A percentile compares a stretch with the other conserved stretches of the same genome.
phyloP scores from a whole-genome alignment of 208 protist species.

The Wallacemonas sp. region DNA sequence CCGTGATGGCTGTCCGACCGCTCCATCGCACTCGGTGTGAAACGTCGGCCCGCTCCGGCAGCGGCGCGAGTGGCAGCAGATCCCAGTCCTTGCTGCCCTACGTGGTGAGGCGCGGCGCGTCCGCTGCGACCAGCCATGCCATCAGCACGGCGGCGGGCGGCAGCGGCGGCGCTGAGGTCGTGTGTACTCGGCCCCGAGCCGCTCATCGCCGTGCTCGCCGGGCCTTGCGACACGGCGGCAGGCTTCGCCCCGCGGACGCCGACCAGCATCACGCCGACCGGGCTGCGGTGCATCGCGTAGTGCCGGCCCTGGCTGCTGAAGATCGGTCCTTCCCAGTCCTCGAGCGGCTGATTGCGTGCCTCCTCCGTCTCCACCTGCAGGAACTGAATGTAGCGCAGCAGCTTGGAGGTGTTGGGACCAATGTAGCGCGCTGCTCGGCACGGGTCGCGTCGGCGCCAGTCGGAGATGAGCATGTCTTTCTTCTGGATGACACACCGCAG shows the following conservation, averaged over 20 bases:
- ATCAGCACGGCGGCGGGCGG: too few relatives aligned
- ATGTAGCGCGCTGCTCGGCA: constrained; percentile 48
- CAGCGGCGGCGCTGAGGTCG: too few relatives aligned
- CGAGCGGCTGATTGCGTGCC: constrained; percentile 44
- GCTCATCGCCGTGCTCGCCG: too few relatives aligned
- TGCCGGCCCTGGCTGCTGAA: constrained; percentile 64
- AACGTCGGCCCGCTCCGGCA: too few relatives aligned
- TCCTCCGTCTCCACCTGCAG: constrained; percentile 71
- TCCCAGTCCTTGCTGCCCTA: too few relatives aligned
- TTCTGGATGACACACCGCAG: constrained; percentile 75
- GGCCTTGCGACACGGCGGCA: too few relatives aligned
- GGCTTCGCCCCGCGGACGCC: constrained; percentile 49
- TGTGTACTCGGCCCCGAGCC: too few relatives aligned
- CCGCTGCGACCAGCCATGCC: too few relatives aligned
- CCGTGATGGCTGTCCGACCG: too few relatives aligned
- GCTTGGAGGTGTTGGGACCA: constrained; percentile 38
- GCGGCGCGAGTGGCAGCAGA: too few relatives aligned
- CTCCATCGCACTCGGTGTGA: too few relatives aligned
- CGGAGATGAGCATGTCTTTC: constrained; percentile 76
- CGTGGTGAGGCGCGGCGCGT: too few relatives aligned
- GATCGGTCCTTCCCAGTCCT: constrained; percentile 40
- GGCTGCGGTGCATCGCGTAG: constrained; percentile 63
- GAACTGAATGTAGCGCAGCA: constrained; percentile 62
- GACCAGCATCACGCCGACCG: constrained; percentile 74
- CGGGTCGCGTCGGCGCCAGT: constrained; percentile 52